Conservation (phyloP, 768 basidiomycete species). For the Thelephora ganbajun region DNA sequence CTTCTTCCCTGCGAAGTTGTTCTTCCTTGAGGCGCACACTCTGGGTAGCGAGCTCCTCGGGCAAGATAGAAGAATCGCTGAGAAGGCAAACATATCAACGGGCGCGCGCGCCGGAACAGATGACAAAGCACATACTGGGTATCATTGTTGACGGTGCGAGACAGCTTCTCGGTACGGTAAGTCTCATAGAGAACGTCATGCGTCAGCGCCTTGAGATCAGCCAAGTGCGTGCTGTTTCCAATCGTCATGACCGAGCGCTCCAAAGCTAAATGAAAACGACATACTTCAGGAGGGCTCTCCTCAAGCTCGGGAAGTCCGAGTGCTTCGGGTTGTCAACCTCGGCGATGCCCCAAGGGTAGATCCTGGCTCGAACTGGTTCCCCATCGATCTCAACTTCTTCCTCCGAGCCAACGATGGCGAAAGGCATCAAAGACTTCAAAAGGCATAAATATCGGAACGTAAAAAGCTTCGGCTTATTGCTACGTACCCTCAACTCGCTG, state of each 20-base stretch:
- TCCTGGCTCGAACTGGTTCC: slow-evolving; percentile 79
- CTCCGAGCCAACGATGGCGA: slow-evolving; percentile 94
- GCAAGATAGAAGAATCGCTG: slow-evolving; percentile 81
- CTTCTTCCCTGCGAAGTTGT: slow-evolving; percentile 91
- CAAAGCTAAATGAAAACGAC: slow-evolving; percentile 9
- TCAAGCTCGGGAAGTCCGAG: slow-evolving; percentile 92
- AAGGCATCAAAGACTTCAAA: slow-evolving; percentile 74
- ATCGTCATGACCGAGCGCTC: not conserved
- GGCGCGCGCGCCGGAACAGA: not conserved
- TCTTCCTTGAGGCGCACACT: slow-evolving; percentile 98
- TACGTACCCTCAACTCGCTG: slow-evolving; percentile 75
- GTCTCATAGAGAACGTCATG: slow-evolving; percentile 94
- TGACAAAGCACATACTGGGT: slow-evolving; percentile 36
- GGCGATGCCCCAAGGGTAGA: slow-evolving; percentile 97
- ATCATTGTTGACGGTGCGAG: slow-evolving; percentile 74
- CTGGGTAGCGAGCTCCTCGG: slow-evolving; percentile 94
- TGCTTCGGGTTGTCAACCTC: slow-evolving; percentile 99
- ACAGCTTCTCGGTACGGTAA: slow-evolving; percentile 95
- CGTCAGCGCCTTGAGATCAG: slow-evolving; percentile 87
- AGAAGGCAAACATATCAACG: slow-evolving; percentile 12
- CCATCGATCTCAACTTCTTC: slow-evolving; percentile 93
- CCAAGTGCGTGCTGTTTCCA: slow-evolving; percentile 70
- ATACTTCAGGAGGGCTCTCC: slow-evolving; percentile 84
- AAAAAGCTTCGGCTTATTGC: not conserved
- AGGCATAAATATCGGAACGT: not conserved